Percentiles rank a stretch among this genome's conserved stretches.
phyloP scores from a whole-genome alignment of 2,329 filamentous ascomycete species.

The Fusarium hostae region DNA sequence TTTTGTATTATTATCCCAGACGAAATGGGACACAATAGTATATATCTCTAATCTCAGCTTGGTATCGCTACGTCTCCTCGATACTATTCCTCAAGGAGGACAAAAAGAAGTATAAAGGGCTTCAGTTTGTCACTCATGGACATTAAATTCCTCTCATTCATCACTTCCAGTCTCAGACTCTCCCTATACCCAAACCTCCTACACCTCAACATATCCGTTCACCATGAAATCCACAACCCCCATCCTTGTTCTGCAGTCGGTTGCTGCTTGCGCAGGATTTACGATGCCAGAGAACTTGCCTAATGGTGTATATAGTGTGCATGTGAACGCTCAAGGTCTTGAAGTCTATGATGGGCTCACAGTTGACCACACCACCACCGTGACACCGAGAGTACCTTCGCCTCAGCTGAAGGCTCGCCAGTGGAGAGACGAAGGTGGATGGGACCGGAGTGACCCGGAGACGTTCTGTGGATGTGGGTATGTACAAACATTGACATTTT shows the following conservation, averaged over 20 bases:
- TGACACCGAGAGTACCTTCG: neutral
- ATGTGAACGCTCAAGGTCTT: neutral
- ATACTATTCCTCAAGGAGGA: neutral
- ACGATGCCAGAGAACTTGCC: neutral
- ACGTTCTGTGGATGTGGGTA: neutral
- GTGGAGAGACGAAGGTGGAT: neutral
- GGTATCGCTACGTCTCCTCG: neutral
- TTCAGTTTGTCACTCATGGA: neutral
- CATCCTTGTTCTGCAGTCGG: neutral
- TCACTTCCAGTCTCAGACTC: neutral
- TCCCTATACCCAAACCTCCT: too few relatives aligned
- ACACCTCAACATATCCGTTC: neutral
- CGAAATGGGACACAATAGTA: fast-evolving
- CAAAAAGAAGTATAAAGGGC: neutral
- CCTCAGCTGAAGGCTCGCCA: neutral
- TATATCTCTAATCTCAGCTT: neutral
- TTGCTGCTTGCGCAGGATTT: neutral
- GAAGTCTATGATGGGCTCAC: neutral
- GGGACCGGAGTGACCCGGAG: neutral
- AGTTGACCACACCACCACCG: neutral
- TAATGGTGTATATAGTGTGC: neutral
- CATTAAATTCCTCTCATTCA: neutral
- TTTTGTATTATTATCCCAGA: neutral
- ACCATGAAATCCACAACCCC: neutral
- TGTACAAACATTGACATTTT: neutral